Base-by-base conservation (phyloP, 441 rosid genomes). In the Pelargonium myrrhifolium region DNA sequence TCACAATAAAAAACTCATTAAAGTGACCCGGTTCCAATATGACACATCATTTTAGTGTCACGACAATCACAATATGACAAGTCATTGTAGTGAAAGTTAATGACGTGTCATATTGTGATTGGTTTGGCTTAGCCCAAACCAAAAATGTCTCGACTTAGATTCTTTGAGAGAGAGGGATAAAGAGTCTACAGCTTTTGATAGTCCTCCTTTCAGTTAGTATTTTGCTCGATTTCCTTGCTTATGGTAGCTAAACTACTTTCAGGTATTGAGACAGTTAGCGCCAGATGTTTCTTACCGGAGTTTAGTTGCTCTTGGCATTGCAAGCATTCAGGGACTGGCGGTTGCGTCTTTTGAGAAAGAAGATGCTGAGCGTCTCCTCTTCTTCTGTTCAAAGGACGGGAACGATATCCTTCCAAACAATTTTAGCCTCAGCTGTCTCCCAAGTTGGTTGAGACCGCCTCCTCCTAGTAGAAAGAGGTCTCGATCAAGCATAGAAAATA, bases 391-490 rank as follows among this genome's bases (percentile, higher is more conserved):
- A 8, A 51, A 20, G 58, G 58, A 51, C 9, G 9, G 18, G 58
- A 14, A 51, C 8, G 12, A 7, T 43, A 43, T 12, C 51, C 51
- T 3, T 42, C 47, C 10, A 42, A 42, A 53, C 11, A 18, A 8
- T 18, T 53, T 53, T 53, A 18, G 9, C 10, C 60, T 53, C 60
- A 3, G 60, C 5, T 53, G 24, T 53, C 18, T 18, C 60, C 60
- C 60, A 22, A 53, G 60, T 18, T 53, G 60, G 60, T 53, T 53
- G 60, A 21, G 60, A 9, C 60, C 60, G 4, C 60, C 60, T 2
- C 60, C 3, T 53, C 60, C 60, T 53, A 53, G 60, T 53, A 53
- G 60, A 17, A 53, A 17, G 60, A 17, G 60, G 60, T 53, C 60
- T 53, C 18, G 18, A 53, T 53, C 60, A 17, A 17, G 12, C 60